Evolutionary conservation across 345 rosid genomes (phyloP).

Genomic region (Reutealis trisperma): DNA sequence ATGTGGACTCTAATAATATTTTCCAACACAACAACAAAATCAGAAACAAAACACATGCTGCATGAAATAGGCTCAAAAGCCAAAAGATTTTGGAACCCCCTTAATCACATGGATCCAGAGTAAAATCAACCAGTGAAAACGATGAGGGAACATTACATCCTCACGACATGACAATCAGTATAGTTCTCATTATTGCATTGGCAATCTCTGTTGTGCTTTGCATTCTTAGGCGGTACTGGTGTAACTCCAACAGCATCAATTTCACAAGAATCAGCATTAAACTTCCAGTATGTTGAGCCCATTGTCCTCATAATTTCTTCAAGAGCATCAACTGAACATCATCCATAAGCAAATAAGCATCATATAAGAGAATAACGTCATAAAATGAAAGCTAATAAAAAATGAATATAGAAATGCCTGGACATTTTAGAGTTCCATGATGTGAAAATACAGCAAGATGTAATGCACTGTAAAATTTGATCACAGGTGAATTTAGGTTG

Average conservation of each 20-base stretch:
- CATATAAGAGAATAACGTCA: constrained; percentile 3
- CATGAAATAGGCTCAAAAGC: constrained; percentile 8
- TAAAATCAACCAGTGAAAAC: background rate
- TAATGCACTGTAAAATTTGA: background rate
- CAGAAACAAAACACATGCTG: background rate
- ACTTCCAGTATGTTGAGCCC: constrained; percentile 56
- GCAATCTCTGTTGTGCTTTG: constrained; percentile 36
- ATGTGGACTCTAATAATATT: background rate
- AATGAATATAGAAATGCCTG: background rate
- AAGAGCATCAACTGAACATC: constrained; percentile 49
- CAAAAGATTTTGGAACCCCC: background rate
- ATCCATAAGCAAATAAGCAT: constrained; percentile 25
- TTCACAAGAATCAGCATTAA: constrained; percentile 43
- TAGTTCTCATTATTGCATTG: constrained; percentile 30
- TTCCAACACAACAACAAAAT: background rate
- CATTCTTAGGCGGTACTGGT: constrained; percentile 14
- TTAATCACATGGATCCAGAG: background rate
- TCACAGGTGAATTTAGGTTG: background rate
- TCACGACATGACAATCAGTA: constrained; percentile 51
- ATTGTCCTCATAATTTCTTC: constrained; percentile 42
- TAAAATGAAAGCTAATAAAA: background rate
- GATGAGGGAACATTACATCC: constrained; percentile 40
- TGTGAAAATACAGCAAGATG: background rate
- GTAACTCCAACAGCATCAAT: constrained; percentile 28
- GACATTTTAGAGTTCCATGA: too few species aligned